Evolutionary conservation across 164 flowering plant species (phyloP), one percentile per base, ranked within the genome.

Genomic region (Echeveria elegans): DNA sequence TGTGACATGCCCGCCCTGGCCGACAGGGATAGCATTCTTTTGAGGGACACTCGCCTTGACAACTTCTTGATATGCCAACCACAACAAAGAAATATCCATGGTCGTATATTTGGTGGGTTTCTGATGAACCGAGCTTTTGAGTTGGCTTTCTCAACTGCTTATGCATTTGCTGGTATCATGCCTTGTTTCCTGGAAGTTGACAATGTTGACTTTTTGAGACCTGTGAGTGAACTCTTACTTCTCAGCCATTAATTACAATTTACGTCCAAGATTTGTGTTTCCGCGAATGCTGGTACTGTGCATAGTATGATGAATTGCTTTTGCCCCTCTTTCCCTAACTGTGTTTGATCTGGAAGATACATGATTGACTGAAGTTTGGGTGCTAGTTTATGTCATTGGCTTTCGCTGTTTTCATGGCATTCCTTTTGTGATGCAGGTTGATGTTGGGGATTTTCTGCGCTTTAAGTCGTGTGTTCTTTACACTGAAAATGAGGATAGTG

Each of bases 1-100:
- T 90, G 91, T 75, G 97, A 93, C 75, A 84, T 90, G 97, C 98
- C 97, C 6, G 96, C 98, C 66, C 77, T 93, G 72, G 96, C 96
- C 62, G 87, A 90, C 78, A 82, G 98, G 79, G 84, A 93, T 71
- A 90, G 91, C 87, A 93, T 93, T 78, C 87, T 93, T 67, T 72
- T 90, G 18, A 80, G 82, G 74, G 94, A 93, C 69, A 89, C 98
- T 16, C 73, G 85, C 45, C 87, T 90, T 34, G 94, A 90, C 71
- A 83, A 93, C 76, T 84, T 96, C 60, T 72, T 93, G 68, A 85
- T 93, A 72, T 93, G 98, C 82, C 97, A 93, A 74, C 98, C 98
- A 48, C 98, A 93, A 72, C 98, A 93, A 71, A 80, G 98, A 71
- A 93, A 93, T 81, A 78, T 93, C 70, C 94, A 93, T 75, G 97